These are phyloP conservation scores for Amylocystis lapponica DNA, from an alignment of 768 basidiomycete genomes.

Conservation along the genomic window DNA sequence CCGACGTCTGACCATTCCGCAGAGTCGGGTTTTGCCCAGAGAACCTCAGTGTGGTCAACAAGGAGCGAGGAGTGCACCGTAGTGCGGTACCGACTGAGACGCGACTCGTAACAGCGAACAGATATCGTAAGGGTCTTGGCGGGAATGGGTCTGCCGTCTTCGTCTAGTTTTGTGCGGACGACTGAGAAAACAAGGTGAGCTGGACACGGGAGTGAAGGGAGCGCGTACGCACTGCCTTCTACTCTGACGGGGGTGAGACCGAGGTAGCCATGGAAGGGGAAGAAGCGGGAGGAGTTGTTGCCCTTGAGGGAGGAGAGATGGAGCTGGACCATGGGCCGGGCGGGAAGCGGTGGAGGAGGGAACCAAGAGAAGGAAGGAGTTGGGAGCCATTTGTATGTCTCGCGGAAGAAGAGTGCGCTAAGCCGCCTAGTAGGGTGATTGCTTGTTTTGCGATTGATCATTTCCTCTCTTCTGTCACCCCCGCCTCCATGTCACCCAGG, in stretches of 20 bases:
- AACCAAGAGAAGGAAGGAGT: constrained; percentile 37
- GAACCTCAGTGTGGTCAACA: constrained; percentile 56
- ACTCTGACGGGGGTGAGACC: constrained; percentile 76
- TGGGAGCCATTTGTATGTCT: constrained; percentile 7
- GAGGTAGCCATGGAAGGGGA: constrained; percentile 73
- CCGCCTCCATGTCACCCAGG: constrained; percentile 1
- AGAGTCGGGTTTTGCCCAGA: constrained; percentile 64
- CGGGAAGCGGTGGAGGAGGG: constrained; percentile 50
- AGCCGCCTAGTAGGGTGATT: constrained; percentile 2
- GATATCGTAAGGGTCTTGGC: constrained; percentile 65
- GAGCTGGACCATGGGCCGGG: constrained; percentile 58
- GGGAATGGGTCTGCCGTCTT: constrained; percentile 60
- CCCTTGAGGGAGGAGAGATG: constrained; percentile 59
- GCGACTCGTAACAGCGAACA: constrained; percentile 81
- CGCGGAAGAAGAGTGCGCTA: too few relatives aligned
- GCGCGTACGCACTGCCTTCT: constrained; percentile 56
- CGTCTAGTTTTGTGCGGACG: constrained; percentile 66
- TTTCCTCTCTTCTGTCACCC: not conserved
- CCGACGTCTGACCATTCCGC: constrained; percentile 56
- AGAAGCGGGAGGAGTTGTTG: constrained; percentile 63
- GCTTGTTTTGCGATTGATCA: constrained; percentile 5
- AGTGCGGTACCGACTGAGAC: constrained; percentile 51
- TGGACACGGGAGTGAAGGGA: not conserved
- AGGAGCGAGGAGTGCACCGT: constrained; percentile 56
- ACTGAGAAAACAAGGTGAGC: constrained; percentile 32